Conservation (phyloP, 2,329 filamentous ascomycete genomes). For the Colletotrichum navitas region DNA sequence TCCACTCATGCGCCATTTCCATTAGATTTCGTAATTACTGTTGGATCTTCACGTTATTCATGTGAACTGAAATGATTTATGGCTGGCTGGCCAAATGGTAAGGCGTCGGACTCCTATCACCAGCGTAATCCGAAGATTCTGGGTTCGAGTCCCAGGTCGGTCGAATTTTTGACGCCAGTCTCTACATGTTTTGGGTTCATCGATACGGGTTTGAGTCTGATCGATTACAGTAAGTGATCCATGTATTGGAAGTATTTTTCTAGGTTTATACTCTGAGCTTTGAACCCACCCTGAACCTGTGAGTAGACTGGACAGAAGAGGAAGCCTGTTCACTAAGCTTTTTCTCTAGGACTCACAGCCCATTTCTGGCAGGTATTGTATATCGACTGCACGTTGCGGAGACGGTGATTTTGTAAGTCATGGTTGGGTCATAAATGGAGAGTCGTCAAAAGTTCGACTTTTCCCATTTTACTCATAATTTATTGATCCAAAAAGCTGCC, state of each 20-base stretch:
- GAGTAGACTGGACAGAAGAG: too few relatives aligned
- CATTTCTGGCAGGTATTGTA: too few relatives aligned
- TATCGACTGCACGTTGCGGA: rapidly evolving
- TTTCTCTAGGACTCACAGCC: too few relatives aligned
- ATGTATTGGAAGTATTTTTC: too few relatives aligned
- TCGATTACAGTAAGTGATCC: too few relatives aligned
- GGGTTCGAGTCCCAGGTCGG: conserved; percentile 42
- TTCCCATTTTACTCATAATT: too few relatives aligned
- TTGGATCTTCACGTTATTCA: background rate
- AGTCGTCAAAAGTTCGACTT: too few relatives aligned
- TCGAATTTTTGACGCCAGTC: conserved; percentile 11
- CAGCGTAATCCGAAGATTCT: conserved; percentile 36
- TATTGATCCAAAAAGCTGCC: conserved; percentile 25
- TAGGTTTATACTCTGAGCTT: too few relatives aligned
- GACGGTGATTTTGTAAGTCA: background rate
- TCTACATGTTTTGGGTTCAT: too few relatives aligned
- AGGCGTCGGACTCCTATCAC: conserved; percentile 38
- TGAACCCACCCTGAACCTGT: too few relatives aligned
- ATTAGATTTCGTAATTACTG: background rate
- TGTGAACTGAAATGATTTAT: rapidly evolving
- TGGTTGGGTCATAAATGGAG: background rate
- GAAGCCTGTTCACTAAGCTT: too few relatives aligned
- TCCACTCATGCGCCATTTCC: background rate
- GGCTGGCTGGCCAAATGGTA: conserved; percentile 42
- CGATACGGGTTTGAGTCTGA: background rate